A percentile compares a stretch with the other conserved stretches of the same genome.
Evolutionary conservation across 345 rosid species (phyloP).

Genomic region (Boechera stricta): DNA sequence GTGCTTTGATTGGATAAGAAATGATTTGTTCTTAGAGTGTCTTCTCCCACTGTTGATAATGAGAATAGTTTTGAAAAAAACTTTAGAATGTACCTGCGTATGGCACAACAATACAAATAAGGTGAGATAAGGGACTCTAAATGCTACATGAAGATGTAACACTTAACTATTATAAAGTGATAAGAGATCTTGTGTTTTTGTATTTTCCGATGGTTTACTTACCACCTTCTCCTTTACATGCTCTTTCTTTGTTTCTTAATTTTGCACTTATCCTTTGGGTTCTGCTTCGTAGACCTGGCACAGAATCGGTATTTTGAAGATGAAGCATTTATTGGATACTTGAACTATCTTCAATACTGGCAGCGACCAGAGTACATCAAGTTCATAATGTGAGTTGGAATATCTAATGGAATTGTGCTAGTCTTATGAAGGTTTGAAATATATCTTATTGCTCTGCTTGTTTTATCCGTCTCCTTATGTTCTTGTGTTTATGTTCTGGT

Average conservation of each 20-base stretch:
- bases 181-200: constrained; percentile 11
- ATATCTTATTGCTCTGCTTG: background rate
- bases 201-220: background rate
- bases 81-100: background rate
- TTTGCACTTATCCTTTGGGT: constrained; percentile 26
- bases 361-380: constrained; percentile 90
- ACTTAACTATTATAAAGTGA: background rate
- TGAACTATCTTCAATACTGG: constrained; percentile 98
- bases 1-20: background rate
- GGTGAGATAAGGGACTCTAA: too few relatives aligned
- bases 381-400: constrained; percentile 77
- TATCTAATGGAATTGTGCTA: background rate
- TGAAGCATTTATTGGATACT: constrained; percentile 94
- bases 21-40: background rate
- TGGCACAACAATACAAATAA: background rate
- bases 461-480: constrained; percentile 8
- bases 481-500: constrained; percentile 42
- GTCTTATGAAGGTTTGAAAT: background rate
- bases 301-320: constrained; percentile 99
- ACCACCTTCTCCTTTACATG: background rate
- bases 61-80: background rate
- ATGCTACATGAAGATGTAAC: background rate
- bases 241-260: background rate
- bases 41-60: background rate
- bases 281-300: constrained; percentile 75